phyloP scores from a whole-genome alignment of 2,329 filamentous ascomycete species.

The Curvularia spicifera region DNA sequence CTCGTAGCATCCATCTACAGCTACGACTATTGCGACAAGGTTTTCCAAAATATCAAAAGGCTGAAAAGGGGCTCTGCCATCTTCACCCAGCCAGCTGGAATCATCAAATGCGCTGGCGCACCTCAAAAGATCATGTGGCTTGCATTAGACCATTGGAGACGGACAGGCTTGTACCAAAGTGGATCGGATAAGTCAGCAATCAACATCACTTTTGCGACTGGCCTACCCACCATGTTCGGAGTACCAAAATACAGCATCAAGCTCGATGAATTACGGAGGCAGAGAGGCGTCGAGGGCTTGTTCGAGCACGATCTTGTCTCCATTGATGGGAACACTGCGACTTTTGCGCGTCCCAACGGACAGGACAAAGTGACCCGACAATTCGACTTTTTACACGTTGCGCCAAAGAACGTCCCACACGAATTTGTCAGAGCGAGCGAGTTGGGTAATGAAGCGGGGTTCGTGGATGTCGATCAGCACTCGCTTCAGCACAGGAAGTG shows the following conservation, averaged over 20 bases:
- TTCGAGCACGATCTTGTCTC: slow-evolving; percentile 49
- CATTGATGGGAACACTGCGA: slow-evolving; percentile 48
- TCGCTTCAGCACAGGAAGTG: slow-evolving; percentile 49
- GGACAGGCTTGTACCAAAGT: slow-evolving; percentile 42
- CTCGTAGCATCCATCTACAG: slow-evolving; percentile 49
- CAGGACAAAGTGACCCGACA: slow-evolving; percentile 36
- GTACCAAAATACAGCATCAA: slow-evolving; percentile 46
- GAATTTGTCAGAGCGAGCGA: slow-evolving; percentile 45
- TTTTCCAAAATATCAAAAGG: slow-evolving; percentile 37
- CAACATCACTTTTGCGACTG: slow-evolving; percentile 49
- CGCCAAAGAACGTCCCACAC: slow-evolving; percentile 49
- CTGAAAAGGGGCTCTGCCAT: slow-evolving; percentile 46
- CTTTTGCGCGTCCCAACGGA: slow-evolving; percentile 34
- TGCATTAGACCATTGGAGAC: slow-evolving; percentile 48
- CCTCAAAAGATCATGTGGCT: slow-evolving; percentile 54
- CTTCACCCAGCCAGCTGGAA: slow-evolving; percentile 50
- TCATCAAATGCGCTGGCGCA: slow-evolving; percentile 50
- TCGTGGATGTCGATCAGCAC: slow-evolving; percentile 46
- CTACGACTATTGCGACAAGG: slow-evolving; percentile 51
- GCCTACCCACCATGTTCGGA: slow-evolving; percentile 50
- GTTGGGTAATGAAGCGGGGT: slow-evolving; percentile 46
- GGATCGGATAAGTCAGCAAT: slow-evolving; percentile 38
- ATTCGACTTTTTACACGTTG: slow-evolving; percentile 49
- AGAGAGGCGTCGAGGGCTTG: slow-evolving; percentile 48
- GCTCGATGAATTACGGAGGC: slow-evolving; percentile 44